Base-by-base conservation (phyloP, 1,284 basidiomycete species). In the Sporisorium scitamineum region DNA sequence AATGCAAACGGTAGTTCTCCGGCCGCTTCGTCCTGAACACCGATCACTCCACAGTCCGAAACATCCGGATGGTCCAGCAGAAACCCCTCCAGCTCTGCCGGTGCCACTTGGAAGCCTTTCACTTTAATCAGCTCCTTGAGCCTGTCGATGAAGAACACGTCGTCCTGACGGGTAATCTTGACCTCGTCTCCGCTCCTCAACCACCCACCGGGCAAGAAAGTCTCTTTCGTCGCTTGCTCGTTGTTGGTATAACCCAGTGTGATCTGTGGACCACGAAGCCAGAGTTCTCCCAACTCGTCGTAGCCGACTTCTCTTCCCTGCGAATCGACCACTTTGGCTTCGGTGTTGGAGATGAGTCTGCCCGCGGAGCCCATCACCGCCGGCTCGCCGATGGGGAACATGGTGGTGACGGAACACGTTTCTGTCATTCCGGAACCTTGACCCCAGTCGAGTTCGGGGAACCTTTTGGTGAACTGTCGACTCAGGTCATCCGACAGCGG, bases 1-100 rank as follows among this genome's bases (percentile, higher is more conserved):
- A 90, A 93, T 0, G 91, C 92, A 50, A 92, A 83, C 0, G 93
- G 93, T 5, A 92, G 62, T 60, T 94, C 93, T 39, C 93, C 93
- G 53, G 89, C 91, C 75, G 90, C 92, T 16, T 93, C 92, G 80
- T 94, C 92, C 0, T 89, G 89, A 3, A 93, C 84, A 3, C 92
- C 90, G 7, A 94, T 90, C 13, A 94, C 91, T 76, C 92, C 93
- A 1, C 88, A 88, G 64, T 93, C 91, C 1, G 87, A 61, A 0
- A 94, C 90, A 75, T 91, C 91, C 0, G 88, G 86, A 74, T 93
- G 91, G 84, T 90, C 80, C 67, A 94, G 87, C 31, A 94, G 86
- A 83, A 92, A 91, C 0, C 92, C 91, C 79, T 92, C 92, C 1
- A 92, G 86, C 78, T 92, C 91, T 6, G 75, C 78, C 0, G 78